These are phyloP conservation scores for Escallonia rubra DNA, from an alignment of 129 eudicot species.

Conservation along the genomic window DNA sequence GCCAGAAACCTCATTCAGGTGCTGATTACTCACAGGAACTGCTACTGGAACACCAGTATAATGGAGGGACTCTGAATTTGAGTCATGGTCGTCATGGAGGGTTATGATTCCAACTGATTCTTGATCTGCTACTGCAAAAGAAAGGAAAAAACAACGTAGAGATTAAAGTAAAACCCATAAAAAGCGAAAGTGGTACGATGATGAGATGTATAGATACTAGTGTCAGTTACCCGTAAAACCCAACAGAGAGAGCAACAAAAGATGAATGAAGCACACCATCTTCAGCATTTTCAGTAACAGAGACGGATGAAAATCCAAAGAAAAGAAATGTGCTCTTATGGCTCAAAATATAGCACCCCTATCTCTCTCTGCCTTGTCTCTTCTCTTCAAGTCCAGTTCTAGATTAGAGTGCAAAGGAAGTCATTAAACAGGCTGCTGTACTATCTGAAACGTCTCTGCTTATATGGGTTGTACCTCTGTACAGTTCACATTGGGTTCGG, in stretches of 20 bases:
- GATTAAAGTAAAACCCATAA: background rate
- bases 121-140: constrained; percentile 50
- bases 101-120: constrained; percentile 37
- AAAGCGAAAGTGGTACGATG: background rate
- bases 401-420: constrained; percentile 34
- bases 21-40: constrained; percentile 33
- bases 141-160: background rate
- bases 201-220: constrained; percentile 3
- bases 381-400: constrained; percentile 5
- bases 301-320: constrained; percentile 6
- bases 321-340: background rate
- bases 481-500: no score
- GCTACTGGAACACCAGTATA: constrained; percentile 23
- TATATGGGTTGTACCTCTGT: background rate
- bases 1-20: constrained; percentile 50
- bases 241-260: constrained; percentile 23
- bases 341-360: background rate
- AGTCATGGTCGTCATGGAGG: constrained; percentile 25
- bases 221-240: constrained; percentile 28
- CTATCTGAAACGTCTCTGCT: background rate
- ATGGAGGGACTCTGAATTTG: constrained; percentile 2
- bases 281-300: constrained; percentile 22
- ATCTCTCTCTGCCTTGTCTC: background rate
- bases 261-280: constrained; percentile 26
- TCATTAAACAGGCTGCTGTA: background rate